Conservation (phyloP, 345 rosid species). For the Citrus medica region DNA sequence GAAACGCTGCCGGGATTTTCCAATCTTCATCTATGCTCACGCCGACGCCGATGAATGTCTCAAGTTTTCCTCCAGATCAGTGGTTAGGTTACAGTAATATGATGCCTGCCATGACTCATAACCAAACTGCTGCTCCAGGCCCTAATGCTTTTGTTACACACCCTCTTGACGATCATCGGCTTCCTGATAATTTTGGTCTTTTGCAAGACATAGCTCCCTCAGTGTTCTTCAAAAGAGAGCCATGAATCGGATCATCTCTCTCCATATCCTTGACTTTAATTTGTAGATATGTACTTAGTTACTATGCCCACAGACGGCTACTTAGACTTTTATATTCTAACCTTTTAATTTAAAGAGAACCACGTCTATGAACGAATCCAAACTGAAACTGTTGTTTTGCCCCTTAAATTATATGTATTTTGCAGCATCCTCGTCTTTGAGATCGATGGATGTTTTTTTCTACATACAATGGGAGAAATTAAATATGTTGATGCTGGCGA, state of each 20-base stretch:
- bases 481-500: background rate
- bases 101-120: conserved; percentile 21
- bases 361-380: no score
- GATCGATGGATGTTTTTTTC: background rate
- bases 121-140: conserved; percentile 19
- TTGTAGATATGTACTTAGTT: conserved; percentile 1
- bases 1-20: conserved; percentile 52
- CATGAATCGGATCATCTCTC: conserved; percentile 22
- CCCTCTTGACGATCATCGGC: conserved; percentile 34
- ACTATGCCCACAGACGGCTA: background rate
- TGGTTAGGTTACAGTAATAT: conserved; percentile 28
- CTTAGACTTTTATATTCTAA: background rate
- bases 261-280: background rate
- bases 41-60: conserved; percentile 23
- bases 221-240: conserved; percentile 62
- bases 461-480: background rate
- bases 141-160: conserved; percentile 14
- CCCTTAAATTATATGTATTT: background rate
- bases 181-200: conserved; percentile 58
- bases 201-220: conserved; percentile 80
- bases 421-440: no score
- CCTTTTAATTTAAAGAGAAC: background rate
- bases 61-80: conserved; percentile 33
- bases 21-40: conserved; percentile 36
- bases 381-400: no score